phyloP scores from a whole-genome alignment of 2,329 filamentous ascomycete genomes.

The Phaeosphaeriaceae sp. region DNA sequence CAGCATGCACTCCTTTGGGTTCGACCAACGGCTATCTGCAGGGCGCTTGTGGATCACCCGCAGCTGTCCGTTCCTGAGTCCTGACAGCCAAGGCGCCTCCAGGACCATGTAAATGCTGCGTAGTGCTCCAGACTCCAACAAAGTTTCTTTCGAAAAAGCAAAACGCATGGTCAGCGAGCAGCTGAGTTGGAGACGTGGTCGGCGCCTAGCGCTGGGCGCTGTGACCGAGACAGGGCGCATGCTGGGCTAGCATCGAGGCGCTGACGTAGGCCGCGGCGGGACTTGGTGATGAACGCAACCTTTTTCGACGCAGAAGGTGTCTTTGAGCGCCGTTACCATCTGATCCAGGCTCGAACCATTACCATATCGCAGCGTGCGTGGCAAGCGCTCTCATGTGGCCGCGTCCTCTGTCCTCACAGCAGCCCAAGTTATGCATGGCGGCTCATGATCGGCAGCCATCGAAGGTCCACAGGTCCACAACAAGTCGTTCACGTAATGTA shows the following conservation, averaged over 20 bases:
- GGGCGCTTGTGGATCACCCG: not conserved
- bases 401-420: not conserved
- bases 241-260: not conserved
- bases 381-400: not conserved
- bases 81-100: not conserved
- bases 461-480: not conserved
- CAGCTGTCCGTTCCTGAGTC: not conserved
- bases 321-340: not conserved
- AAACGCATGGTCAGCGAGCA: not conserved
- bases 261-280: not conserved
- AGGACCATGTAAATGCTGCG: not conserved
- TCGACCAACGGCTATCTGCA: not conserved
- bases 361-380: not conserved
- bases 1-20: not conserved
- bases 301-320: not conserved
- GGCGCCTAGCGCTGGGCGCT: not conserved
- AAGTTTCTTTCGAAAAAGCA: not conserved
- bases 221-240: not conserved
- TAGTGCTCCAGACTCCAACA: not conserved
- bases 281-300: not conserved
- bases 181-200: not conserved
- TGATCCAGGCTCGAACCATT: not conserved
- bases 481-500: not conserved
- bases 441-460: not conserved
- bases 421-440: not conserved